These are phyloP conservation scores for Trichoderma asperelloides DNA, from an alignment of 495 filamentous ascomycete genomes.

Conservation along the genomic window DNA sequence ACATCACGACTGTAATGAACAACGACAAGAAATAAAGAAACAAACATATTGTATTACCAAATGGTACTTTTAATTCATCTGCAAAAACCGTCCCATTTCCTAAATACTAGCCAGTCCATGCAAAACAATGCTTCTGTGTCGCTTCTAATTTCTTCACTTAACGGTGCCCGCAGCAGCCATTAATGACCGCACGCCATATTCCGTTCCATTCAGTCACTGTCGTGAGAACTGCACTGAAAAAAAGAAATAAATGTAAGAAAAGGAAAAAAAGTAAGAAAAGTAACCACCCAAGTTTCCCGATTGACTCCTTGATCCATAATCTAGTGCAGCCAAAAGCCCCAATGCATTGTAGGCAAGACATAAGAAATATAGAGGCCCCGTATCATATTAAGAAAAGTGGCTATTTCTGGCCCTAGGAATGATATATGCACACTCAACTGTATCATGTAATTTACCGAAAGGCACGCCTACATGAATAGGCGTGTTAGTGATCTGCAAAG, in stretches of 20 bases:
- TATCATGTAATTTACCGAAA: background rate
- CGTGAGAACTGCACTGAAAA: too few species aligned
- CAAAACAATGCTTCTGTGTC: background rate
- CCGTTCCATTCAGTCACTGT: too few species aligned
- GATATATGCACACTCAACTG: too few species aligned
- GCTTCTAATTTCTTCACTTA: background rate
- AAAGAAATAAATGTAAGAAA: background rate
- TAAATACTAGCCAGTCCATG: background rate
- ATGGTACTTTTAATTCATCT: background rate
- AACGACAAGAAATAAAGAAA: background rate
- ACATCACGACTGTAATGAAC: background rate
- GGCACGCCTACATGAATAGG: background rate
- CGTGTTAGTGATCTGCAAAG: constrained; percentile 13
- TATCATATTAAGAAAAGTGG: background rate
- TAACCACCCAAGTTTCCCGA: background rate
- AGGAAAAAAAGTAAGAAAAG: background rate
- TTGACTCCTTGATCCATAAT: background rate
- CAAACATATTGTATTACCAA: background rate
- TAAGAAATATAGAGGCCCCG: background rate
- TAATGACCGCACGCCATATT: too few species aligned
- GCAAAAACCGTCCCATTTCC: background rate
- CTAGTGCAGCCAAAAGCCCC: background rate
- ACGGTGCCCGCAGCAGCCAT: too few species aligned
- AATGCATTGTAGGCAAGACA: background rate
- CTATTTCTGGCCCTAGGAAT: background rate